phyloP scores from a whole-genome alignment of 2,329 filamentous ascomycete species.

The Neocatenulostroma microsporum region DNA sequence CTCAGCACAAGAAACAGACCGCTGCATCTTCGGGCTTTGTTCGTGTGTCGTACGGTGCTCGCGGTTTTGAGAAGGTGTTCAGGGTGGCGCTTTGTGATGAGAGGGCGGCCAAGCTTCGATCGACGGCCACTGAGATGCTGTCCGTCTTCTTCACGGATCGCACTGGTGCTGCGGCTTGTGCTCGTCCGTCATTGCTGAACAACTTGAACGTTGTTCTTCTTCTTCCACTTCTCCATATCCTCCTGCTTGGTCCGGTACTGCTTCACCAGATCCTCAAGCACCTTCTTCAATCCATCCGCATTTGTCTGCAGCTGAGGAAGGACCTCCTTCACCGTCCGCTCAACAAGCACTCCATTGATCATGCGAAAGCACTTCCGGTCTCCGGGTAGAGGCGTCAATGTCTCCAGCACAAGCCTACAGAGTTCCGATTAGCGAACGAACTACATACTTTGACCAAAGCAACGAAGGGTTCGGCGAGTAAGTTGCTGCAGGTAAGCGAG shows the following conservation, averaged over 20 bases:
- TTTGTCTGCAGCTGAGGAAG: slow-evolving; percentile 87
- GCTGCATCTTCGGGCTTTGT: not conserved
- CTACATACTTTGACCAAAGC: slow-evolving; percentile 1
- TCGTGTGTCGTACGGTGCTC: not conserved
- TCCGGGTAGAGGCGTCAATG: slow-evolving; percentile 68
- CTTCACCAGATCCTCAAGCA: slow-evolving; percentile 88
- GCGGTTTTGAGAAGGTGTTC: not conserved
- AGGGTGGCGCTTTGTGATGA: slow-evolving; percentile 2
- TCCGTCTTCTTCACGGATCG: not conserved
- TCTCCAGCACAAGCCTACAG: slow-evolving; percentile 89
- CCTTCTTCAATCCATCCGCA: slow-evolving; percentile 85
- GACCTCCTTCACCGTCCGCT: slow-evolving; percentile 88
- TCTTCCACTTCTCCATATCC: slow-evolving; percentile 98
- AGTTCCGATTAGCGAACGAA: slow-evolving; percentile 2
- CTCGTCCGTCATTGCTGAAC: slow-evolving; percentile 53
- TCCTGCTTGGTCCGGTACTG: slow-evolving; percentile 93
- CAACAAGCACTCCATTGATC: slow-evolving; percentile 93
- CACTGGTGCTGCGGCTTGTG: not conserved
- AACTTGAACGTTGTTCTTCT: slow-evolving; percentile 83
- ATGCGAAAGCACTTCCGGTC: slow-evolving; percentile 97
- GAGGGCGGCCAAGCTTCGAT: not conserved
- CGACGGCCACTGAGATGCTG: too few relatives aligned
- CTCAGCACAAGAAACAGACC: not conserved
- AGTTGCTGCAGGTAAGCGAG: slow-evolving; percentile 2
- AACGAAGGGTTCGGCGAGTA: not conserved